Evolutionary conservation across 140 eudicot species (phyloP).

Genomic region (Flaveria floridana): DNA sequence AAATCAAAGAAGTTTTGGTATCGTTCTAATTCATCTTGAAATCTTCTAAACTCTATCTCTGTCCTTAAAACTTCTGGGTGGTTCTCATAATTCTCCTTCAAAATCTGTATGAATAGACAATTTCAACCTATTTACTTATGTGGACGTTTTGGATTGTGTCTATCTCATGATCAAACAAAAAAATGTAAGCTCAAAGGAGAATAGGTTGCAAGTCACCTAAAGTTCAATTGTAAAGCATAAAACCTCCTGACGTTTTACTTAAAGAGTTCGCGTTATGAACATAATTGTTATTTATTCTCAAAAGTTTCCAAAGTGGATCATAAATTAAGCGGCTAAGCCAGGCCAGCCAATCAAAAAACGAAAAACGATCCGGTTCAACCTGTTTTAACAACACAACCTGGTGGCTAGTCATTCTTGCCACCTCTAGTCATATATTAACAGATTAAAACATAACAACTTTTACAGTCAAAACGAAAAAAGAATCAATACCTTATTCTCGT

Average conservation of each 20-base stretch:
- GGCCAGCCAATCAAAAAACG: background rate
- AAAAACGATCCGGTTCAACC: background rate
- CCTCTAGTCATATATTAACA: background rate
- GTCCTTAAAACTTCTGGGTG: slow-evolving; percentile 75
- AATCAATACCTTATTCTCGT: slow-evolving; percentile 70
- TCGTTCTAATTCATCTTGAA: slow-evolving; percentile 75
- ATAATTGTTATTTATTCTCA: too few species aligned
- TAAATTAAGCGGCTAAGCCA: too few species aligned
- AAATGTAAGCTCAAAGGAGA: background rate
- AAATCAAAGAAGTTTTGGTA: slow-evolving; percentile 76
- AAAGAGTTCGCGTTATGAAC: background rate
- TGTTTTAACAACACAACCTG: background rate
- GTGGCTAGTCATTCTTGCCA: background rate
- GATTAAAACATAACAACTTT: slow-evolving; percentile 6
- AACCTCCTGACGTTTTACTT: too few species aligned
- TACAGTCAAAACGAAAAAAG: background rate
- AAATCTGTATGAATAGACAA: slow-evolving; percentile 44
- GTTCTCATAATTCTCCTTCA: slow-evolving; percentile 72
- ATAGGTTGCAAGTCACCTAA: background rate
- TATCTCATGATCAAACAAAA: too few species aligned
- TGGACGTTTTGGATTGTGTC: background rate
- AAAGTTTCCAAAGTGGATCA: background rate
- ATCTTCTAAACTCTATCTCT: slow-evolving; percentile 66
- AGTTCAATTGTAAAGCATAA: background rate
- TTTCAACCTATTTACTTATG: background rate